Evolutionary conservation across 2,329 filamentous ascomycete species (phyloP), one percentile per base, ranked within the genome.

Genomic region (Diaporthe longicolla): DNA sequence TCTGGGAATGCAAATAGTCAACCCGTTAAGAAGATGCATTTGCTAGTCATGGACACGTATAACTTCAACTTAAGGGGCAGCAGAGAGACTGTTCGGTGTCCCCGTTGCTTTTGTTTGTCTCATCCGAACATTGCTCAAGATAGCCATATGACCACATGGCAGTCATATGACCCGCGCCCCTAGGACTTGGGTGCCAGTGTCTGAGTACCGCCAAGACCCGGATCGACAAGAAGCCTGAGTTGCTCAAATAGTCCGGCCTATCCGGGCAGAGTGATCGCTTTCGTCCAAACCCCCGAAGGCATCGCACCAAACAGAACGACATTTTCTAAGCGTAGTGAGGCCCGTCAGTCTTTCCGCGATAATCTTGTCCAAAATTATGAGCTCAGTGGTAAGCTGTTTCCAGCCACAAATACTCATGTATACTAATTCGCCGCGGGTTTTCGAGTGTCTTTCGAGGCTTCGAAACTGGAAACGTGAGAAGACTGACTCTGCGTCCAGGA

Each of bases 381-480:
- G 29, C 61, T 52, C 29, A 26, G 11, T 9, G 19, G 15, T 48
- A 7, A 32, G 11, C 61, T 52, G 3, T 17, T 37, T 7, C 26
- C 61, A 52, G 61, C 61, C 61, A 50, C 29, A 11, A 11, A 32
- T 8, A 35, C 13, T 32, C 21, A 17, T 3, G 10, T 24, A 52
- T 21, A 52, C 19, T 45, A 19, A 21, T 66, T 66, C 21, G 29
- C 11, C 29, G 19, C 45, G 29, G 45, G 15, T 21, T n/a, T 7
- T 9, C 37, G 45, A 26, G 45, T 26, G 17, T n/a, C 45, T 35
- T 48, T 37, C 26, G 63, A 52, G 9, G 17, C 13, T 66, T 52
- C 63, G 63, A 66, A 52, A 66, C 63, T 37, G 63, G 32, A 66
- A 66, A 52, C 45, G 63, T 66, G 63, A 52, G 63, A 66, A 66